Evolutionary conservation across 352 stramenopile species (phyloP).

Genomic region (Globisporangium mamillatum): DNA sequence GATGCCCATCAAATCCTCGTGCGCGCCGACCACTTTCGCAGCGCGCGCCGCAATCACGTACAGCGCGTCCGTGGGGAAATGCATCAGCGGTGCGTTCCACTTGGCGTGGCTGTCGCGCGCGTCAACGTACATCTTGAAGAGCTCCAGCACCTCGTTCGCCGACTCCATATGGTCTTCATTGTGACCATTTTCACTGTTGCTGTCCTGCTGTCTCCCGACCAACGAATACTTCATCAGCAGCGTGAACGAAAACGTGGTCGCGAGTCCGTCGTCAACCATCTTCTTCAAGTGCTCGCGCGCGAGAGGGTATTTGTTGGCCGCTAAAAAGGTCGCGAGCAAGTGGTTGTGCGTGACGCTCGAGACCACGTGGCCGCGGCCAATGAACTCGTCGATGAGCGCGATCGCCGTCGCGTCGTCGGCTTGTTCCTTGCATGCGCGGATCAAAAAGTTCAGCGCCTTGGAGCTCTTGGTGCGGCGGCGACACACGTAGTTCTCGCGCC

Average conservation of each 20-base stretch:
- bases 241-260: constrained; percentile 74
- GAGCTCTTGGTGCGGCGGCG: constrained; percentile 65
- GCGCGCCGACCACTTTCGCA: constrained; percentile 40
- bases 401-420: constrained; percentile 43
- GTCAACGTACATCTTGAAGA: constrained; percentile 64
- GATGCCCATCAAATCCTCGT: constrained; percentile 58
- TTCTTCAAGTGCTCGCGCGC: constrained; percentile 46
- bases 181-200: neutral
- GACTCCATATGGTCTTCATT: constrained; percentile 3
- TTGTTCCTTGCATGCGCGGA: constrained; percentile 51
- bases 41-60: constrained; percentile 63
- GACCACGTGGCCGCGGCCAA: constrained; percentile 42
- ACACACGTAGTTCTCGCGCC: constrained; percentile 52
- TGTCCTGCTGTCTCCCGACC: constrained; percentile 10
- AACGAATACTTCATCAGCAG: constrained; percentile 67
- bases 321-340: constrained; percentile 61
- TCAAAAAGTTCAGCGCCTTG: constrained; percentile 79
- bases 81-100: constrained; percentile 50
- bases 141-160: constrained; percentile 39
- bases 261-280: constrained; percentile 41
- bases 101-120: constrained; percentile 41
- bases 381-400: constrained; percentile 61
- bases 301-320: constrained; percentile 45
- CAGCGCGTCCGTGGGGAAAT: constrained; percentile 64
- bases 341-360: constrained; percentile 75